These are phyloP conservation scores for Oenanthe sinensis DNA, from an alignment of 129 eudicot species.

Conservation along the genomic window DNA sequence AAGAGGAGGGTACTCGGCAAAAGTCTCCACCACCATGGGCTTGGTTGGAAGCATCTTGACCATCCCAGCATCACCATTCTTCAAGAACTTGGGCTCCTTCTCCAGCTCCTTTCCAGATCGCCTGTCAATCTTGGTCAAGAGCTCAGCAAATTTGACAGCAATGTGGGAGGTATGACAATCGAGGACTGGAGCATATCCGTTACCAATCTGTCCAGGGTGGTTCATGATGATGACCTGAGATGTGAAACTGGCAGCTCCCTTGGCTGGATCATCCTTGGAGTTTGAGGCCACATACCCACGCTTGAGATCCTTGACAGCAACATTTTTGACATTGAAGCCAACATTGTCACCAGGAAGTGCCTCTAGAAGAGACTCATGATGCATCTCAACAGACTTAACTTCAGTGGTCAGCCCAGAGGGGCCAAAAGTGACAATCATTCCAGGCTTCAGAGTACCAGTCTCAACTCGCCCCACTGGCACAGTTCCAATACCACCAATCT, in stretches of 20 bases:
- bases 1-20: slow-evolving; percentile 36
- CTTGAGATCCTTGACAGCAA: slow-evolving; percentile 41
- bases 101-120: slow-evolving; percentile 45
- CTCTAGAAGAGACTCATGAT: slow-evolving; percentile 33
- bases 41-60: slow-evolving; percentile 45
- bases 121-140: slow-evolving; percentile 41
- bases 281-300: slow-evolving; percentile 41
- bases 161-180: slow-evolving; percentile 45
- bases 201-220: slow-evolving; percentile 48
- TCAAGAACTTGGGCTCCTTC: slow-evolving; percentile 45
- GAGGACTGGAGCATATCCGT: slow-evolving; percentile 43
- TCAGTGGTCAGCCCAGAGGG: slow-evolving; percentile 43
- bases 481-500: slow-evolving; percentile 47
- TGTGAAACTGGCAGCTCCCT: slow-evolving; percentile 36
- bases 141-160: slow-evolving; percentile 38
- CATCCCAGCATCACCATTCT: slow-evolving; percentile 42
- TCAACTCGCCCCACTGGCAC: slow-evolving; percentile 47
- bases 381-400: slow-evolving; percentile 48
- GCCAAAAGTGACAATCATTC: slow-evolving; percentile 43
- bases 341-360: slow-evolving; percentile 37
- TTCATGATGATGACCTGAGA: slow-evolving; percentile 49
- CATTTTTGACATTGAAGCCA: slow-evolving; percentile 42
- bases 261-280: slow-evolving; percentile 38
- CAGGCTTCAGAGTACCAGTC: slow-evolving; percentile 39
- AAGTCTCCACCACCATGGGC: slow-evolving; percentile 51